phyloP scores from a whole-genome alignment of 805 yeast genomes.

The Candida tallmaniae region DNA sequence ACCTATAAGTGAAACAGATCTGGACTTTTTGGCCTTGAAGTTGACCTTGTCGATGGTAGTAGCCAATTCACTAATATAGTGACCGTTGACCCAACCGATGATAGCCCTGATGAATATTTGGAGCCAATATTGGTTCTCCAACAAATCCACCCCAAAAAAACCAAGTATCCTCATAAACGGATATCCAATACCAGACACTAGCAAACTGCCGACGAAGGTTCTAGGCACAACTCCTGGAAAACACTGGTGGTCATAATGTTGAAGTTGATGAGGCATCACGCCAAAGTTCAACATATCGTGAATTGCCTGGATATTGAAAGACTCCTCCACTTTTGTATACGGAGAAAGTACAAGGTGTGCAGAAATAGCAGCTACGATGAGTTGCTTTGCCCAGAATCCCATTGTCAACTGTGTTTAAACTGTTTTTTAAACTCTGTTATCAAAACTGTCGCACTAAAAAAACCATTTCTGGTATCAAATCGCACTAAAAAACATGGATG shows the following conservation, averaged over 20 bases:
- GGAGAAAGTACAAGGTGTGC: constrained; percentile 65
- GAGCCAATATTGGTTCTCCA: constrained; percentile 36
- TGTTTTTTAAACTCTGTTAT: too few species aligned
- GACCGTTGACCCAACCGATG: constrained; percentile 59
- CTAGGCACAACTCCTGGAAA: constrained; percentile 93
- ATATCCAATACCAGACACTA: constrained; percentile 45
- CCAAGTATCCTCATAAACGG: constrained; percentile 20
- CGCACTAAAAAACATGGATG: constrained; percentile 5
- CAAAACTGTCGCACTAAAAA: too few species aligned
- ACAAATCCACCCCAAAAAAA: constrained; percentile 18
- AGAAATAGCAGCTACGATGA: too few species aligned
- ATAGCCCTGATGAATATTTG: constrained; percentile 56
- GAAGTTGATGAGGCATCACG: constrained; percentile 21
- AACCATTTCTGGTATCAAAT: not conserved
- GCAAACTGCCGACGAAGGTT: constrained; percentile 68
- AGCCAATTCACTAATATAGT: constrained; percentile 49
- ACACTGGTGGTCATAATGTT: constrained; percentile 62
- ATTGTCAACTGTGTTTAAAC: too few species aligned
- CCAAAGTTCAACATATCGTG: constrained; percentile 77
- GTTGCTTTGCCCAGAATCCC: too few species aligned
- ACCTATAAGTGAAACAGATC: constrained; percentile 27
- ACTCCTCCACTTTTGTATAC: constrained; percentile 89
- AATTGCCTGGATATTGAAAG: constrained; percentile 85
- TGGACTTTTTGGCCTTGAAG: constrained; percentile 16
- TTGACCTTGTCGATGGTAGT: constrained; percentile 23